These are phyloP conservation scores for Chrysoporthe deuterocubensis DNA, from an alignment of 2,329 filamentous ascomycete species.

Conservation along the genomic window DNA sequence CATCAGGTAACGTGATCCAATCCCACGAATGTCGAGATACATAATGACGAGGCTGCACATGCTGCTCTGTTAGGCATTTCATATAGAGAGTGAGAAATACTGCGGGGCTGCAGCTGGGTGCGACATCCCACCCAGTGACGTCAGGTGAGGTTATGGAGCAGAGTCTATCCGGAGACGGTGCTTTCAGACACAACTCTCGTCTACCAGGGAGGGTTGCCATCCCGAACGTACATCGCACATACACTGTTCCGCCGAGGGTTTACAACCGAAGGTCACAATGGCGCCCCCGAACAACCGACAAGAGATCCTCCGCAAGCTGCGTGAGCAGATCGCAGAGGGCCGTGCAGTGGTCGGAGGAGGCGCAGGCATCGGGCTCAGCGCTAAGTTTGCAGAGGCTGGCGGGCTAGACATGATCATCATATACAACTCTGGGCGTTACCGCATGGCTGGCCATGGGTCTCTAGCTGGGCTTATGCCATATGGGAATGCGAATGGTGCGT, in stretches of 20 bases:
- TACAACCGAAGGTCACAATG: constrained; percentile 44
- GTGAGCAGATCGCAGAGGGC: constrained; percentile 56
- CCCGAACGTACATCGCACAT: too few relatives aligned
- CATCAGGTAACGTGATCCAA: not conserved
- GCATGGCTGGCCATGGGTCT: constrained; percentile 73
- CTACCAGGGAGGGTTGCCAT: too few relatives aligned
- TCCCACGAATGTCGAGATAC: not conserved
- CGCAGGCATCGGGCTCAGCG: constrained; percentile 71
- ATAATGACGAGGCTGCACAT: not conserved
- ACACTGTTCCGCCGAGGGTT: too few relatives aligned
- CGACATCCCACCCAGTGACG: constrained; percentile 10
- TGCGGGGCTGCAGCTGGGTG: constrained; percentile 18
- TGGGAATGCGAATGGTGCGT: constrained; percentile 62
- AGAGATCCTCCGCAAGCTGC: constrained; percentile 59
- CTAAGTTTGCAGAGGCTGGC: constrained; percentile 71
- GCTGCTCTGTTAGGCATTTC: not conserved
- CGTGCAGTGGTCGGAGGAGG: constrained; percentile 70
- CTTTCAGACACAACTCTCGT: not conserved
- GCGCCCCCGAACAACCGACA: constrained; percentile 59
- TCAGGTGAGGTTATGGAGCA: not conserved
- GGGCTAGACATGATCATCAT: constrained; percentile 72
- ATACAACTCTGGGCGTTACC: constrained; percentile 73
- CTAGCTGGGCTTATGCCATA: constrained; percentile 74
- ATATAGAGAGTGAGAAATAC: constrained; percentile 6
- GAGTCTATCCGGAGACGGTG: not conserved